Percentiles rank a stretch among this genome's conserved stretches.
Conservation (phyloP, 441 rosid genomes). For the Mallotus japonicus region DNA sequence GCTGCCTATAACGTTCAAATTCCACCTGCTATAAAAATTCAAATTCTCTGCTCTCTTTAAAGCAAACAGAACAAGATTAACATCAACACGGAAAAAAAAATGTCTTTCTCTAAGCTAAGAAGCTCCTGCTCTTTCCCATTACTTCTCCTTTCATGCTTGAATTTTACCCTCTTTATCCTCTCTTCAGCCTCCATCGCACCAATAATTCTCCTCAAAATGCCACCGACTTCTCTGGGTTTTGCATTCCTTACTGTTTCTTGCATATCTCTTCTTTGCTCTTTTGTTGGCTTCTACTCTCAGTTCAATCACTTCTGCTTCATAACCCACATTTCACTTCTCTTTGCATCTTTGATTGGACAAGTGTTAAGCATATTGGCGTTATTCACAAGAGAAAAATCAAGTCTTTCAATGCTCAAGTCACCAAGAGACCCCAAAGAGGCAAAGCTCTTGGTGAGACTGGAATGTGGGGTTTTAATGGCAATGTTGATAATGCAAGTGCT, state of each 20-base stretch:
- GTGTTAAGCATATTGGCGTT: slow-evolving; percentile 32
- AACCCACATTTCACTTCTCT: slow-evolving; percentile 47
- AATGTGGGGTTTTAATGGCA: slow-evolving; percentile 55
- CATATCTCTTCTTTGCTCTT: slow-evolving; percentile 47
- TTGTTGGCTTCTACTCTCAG: slow-evolving; percentile 46
- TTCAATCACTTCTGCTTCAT: slow-evolving; percentile 40
- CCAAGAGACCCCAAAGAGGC: slow-evolving; percentile 47
- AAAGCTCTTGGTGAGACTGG: slow-evolving; percentile 50
- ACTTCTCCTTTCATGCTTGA: slow-evolving; percentile 46
- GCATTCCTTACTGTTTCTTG: slow-evolving; percentile 43
- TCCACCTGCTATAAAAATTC: slow-evolving; percentile 19
- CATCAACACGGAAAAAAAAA: slow-evolving; percentile 1
- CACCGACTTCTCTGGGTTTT: slow-evolving; percentile 50
- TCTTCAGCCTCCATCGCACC: slow-evolving; percentile 48
- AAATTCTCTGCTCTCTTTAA: background rate
- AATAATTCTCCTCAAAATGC: slow-evolving; percentile 44
- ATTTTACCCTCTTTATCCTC: slow-evolving; percentile 47
- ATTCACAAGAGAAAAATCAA: slow-evolving; percentile 40
- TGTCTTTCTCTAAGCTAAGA: slow-evolving; percentile 39
- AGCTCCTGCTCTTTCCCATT: slow-evolving; percentile 53
- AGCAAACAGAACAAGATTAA: background rate
- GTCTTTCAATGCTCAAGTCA: slow-evolving; percentile 43
- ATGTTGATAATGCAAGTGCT: slow-evolving; percentile 43
- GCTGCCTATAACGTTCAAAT: slow-evolving; percentile 32
- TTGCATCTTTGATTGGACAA: slow-evolving; percentile 45